Evolutionary conservation across 2,329 filamentous ascomycete genomes (phyloP).

Genomic region (Rutstroemia sp.): DNA sequence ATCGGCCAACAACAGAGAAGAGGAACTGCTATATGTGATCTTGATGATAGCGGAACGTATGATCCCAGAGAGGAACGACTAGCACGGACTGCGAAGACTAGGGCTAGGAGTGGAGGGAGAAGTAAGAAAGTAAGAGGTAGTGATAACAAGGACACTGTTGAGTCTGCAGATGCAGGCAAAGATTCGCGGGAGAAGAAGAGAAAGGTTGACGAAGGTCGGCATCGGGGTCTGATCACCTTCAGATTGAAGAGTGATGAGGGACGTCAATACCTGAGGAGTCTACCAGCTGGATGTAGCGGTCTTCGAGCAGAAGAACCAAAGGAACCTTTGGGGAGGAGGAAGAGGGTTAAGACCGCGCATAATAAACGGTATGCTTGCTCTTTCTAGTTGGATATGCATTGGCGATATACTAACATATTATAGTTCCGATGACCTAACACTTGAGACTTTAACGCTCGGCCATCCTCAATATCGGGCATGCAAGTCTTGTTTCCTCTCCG

Average conservation of each 20-base stretch:
- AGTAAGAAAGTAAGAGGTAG: not conserved
- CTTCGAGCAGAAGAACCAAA: constrained; percentile 2
- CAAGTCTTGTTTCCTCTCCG: constrained; percentile 20
- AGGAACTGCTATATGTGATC: constrained; percentile 18
- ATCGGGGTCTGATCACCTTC: no score
- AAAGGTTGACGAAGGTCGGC: no score
- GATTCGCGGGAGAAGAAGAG: no score
- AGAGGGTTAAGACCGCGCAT: constrained; percentile 5
- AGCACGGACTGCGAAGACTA: not conserved
- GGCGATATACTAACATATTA: not conserved
- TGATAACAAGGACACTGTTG: not conserved
- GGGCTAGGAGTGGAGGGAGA: not conserved
- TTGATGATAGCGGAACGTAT: constrained; percentile 26
- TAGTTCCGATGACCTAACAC: constrained; percentile 19
- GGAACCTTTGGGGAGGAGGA: not conserved
- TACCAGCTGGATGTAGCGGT: not conserved
- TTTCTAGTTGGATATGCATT: not conserved
- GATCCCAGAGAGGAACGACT: constrained; percentile 15
- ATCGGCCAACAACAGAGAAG: constrained; percentile 10
- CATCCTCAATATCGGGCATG: constrained; percentile 24
- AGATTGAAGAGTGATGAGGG: not conserved
- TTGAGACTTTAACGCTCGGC: constrained; percentile 14
- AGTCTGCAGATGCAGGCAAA: no score
- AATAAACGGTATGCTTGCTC: not conserved
- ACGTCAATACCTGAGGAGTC: not conserved